phyloP scores from a whole-genome alignment of 495 filamentous ascomycete genomes.

The Aspergillus bertholletiae region DNA sequence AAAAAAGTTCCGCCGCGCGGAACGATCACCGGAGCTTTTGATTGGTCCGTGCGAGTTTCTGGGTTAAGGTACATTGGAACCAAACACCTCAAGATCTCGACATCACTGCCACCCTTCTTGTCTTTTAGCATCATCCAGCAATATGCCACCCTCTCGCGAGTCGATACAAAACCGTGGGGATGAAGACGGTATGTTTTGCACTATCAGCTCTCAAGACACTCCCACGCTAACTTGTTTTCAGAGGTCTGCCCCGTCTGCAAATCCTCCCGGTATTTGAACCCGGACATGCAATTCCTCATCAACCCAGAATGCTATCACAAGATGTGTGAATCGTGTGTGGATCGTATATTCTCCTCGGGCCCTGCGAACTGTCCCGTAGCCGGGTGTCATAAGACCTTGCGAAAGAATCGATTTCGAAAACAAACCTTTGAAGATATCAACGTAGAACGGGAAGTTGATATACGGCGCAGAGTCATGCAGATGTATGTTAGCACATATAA shows the following conservation, averaged over 20 bases:
- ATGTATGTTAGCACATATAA: constrained; percentile 41
- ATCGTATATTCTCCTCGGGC: constrained; percentile 86
- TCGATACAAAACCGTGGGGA: constrained; percentile 36
- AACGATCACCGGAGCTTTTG: constrained; percentile 13
- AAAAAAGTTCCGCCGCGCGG: constrained; percentile 23
- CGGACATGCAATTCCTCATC: constrained; percentile 87
- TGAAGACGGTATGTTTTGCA: constrained; percentile 45
- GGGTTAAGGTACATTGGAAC: not conserved
- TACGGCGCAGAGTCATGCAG: constrained; percentile 72
- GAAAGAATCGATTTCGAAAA: constrained; percentile 75
- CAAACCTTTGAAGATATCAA: constrained; percentile 89
- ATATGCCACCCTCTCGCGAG: constrained; percentile 34
- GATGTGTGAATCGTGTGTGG: constrained; percentile 94
- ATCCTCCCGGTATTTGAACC: constrained; percentile 90
- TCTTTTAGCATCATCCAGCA: not conserved
- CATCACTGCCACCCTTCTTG: constrained; percentile 5
- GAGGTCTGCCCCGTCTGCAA: constrained; percentile 98
- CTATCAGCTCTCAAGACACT: not conserved
- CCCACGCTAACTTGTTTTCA: constrained; percentile 25
- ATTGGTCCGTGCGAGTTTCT: constrained; percentile 20
- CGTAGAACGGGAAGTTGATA: constrained; percentile 93
- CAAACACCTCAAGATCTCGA: not conserved
- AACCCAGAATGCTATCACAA: constrained; percentile 99
- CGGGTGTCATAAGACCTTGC: constrained; percentile 78
- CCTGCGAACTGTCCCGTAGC: constrained; percentile 89